Conservation (phyloP, 495 filamentous ascomycete species). For the Barbatosphaeria neglecta region DNA sequence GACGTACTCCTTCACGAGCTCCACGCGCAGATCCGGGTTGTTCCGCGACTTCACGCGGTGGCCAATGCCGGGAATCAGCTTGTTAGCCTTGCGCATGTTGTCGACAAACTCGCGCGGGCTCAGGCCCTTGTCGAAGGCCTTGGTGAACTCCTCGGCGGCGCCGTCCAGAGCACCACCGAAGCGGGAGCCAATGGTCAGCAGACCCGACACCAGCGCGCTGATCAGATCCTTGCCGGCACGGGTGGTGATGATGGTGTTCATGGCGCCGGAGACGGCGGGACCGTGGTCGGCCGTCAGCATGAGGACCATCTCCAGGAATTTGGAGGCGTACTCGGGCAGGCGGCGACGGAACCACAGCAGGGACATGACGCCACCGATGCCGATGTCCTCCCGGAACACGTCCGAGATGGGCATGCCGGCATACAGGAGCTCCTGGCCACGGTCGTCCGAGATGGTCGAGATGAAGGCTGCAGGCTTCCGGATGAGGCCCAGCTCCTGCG, state of each 20-base stretch:
- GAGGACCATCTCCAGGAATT: constrained; percentile 99
- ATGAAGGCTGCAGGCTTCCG: constrained; percentile 99
- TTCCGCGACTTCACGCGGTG: constrained; percentile 99
- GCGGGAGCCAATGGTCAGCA: constrained; percentile 93
- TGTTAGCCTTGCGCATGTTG: constrained; percentile 98
- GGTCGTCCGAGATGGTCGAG: constrained; percentile 98
- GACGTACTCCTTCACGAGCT: constrained; percentile 98
- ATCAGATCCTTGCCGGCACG: constrained; percentile 98
- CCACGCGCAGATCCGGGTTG: constrained; percentile 98
- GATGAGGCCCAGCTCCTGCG: constrained; percentile 96
- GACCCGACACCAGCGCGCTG: constrained; percentile 85
- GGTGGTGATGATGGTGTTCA: constrained; percentile 99
- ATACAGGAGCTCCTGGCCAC: constrained; percentile 97
- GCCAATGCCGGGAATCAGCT: constrained; percentile 97
- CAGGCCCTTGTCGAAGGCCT: constrained; percentile 94
- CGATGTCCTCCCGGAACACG: constrained; percentile 97
- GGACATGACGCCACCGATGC: constrained; percentile 99
- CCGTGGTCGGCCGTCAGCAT: constrained; percentile 99
- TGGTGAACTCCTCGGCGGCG: constrained; percentile 96
- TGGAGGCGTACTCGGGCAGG: constrained; percentile 88
- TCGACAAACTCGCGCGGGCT: constrained; percentile 98
- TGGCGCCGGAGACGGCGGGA: constrained; percentile 95
- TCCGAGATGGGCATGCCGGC: constrained; percentile 99
- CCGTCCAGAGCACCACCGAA: constrained; percentile 98
- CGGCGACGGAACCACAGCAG: constrained; percentile 99